Evolutionary conservation across 192 early-diverging fungal genomes (phyloP).

Genomic region (Coemansia asiatica): DNA sequence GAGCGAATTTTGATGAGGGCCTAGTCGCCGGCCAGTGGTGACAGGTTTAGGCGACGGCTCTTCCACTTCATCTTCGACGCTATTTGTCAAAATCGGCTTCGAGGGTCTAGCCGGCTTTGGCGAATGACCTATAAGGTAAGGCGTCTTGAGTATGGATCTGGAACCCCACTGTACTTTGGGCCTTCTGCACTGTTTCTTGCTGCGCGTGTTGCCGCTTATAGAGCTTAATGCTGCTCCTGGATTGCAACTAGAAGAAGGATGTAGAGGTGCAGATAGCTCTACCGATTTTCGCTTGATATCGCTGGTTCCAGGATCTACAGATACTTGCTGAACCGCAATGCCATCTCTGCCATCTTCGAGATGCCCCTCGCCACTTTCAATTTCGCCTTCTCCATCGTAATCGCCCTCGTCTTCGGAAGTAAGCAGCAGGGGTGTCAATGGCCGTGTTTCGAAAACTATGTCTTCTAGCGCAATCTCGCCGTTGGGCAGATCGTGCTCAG

Average conservation of each 20-base stretch:
- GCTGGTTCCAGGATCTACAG: neutral
- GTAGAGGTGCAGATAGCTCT: constrained; percentile 1
- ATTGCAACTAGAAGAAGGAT: neutral
- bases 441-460: neutral
- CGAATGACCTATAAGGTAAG: constrained; percentile 15
- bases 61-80: neutral
- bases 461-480: neutral
- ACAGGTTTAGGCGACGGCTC: neutral
- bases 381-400: neutral
- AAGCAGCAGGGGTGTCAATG: constrained; percentile 14
- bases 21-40: neutral
- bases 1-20: neutral
- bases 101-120: neutral
- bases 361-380: too few species aligned
- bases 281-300: constrained; percentile 31
- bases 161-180: constrained; percentile 36
- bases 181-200: constrained; percentile 30
- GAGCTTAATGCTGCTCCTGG: neutral
- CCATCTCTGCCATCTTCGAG: too few species aligned
- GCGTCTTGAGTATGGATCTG: constrained; percentile 17
- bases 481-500: neutral
- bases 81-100: neutral
- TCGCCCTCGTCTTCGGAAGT: constrained; percentile 7
- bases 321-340: neutral
- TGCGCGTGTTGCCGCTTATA: neutral